phyloP scores from a whole-genome alignment of 768 basidiomycete species.

The Russula griseocarnosa region DNA sequence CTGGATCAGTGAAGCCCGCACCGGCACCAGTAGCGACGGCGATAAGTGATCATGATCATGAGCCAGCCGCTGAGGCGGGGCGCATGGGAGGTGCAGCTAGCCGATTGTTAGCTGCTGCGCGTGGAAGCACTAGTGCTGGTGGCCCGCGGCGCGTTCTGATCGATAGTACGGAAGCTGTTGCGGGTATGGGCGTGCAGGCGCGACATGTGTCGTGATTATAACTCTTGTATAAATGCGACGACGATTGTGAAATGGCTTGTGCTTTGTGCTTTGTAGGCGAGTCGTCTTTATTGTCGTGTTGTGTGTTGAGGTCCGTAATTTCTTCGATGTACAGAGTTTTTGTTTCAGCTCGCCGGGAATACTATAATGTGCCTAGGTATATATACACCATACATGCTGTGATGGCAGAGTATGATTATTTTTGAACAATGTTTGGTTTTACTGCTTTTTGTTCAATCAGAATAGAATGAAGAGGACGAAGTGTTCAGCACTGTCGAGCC shows the following conservation, averaged over 20 bases:
- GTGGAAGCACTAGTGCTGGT: conserved; percentile 28
- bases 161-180: conserved; percentile 61
- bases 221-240: background rate
- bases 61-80: conserved; percentile 2
- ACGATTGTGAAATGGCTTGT: too few relatives aligned
- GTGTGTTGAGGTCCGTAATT: too few relatives aligned
- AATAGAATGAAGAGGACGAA: too few relatives aligned
- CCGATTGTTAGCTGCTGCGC: conserved; percentile 26
- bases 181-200: conserved; percentile 41
- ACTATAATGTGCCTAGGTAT: background rate
- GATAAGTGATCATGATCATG: background rate
- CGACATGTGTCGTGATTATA: conserved; percentile 43
- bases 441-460: too few relatives aligned
- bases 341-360: background rate
- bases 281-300: too few relatives aligned
- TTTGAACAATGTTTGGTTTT: background rate
- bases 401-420: background rate
- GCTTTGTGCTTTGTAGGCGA: too few relatives aligned
- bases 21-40: background rate
- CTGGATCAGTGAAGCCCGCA: background rate
- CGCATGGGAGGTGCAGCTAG: conserved; percentile 22
- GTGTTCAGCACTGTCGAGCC: too few relatives aligned
- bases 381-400: background rate
- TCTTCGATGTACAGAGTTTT: too few relatives aligned
- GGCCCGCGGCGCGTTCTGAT: conserved; percentile 65